A percentile compares a stretch with the other conserved stretches of the same genome.
phyloP scores from a whole-genome alignment of 2,329 filamentous ascomycete genomes.

The Talaromyces albobiverticillius region DNA sequence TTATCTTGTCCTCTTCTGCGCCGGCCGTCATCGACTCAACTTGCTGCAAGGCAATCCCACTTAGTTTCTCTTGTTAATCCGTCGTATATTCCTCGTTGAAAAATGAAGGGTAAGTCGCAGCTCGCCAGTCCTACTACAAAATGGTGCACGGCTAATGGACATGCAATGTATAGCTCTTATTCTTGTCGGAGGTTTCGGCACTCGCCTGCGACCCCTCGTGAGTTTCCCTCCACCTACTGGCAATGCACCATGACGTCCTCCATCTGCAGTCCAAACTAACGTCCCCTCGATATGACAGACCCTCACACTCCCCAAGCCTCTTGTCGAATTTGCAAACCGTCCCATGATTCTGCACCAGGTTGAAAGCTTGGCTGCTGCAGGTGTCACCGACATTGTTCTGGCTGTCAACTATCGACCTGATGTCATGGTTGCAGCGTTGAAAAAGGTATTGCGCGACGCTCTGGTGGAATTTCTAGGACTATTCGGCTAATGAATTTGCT shows the following conservation, averaged over 20 bases:
- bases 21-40: slow-evolving; percentile 3
- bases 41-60: too few relatives aligned
- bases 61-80: background rate
- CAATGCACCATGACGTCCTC: background rate
- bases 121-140: background rate
- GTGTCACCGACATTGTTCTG: slow-evolving; percentile 95
- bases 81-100: slow-evolving; percentile 14
- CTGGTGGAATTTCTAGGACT: background rate
- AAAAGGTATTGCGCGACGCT: slow-evolving; percentile 60
- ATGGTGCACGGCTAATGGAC: background rate
- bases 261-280: background rate
- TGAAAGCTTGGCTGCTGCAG: slow-evolving; percentile 86
- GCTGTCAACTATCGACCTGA: slow-evolving; percentile 98
- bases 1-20: slow-evolving; percentile 2
- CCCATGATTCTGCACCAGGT: slow-evolving; percentile 99
- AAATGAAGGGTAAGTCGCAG: slow-evolving; percentile 45
- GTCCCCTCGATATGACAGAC: slow-evolving; percentile 58
- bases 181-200: slow-evolving; percentile 98
- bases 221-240: slow-evolving; percentile 35
- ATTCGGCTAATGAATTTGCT: background rate
- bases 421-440: slow-evolving; percentile 91
- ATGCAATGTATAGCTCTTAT: slow-evolving; percentile 68
- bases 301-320: slow-evolving; percentile 91
- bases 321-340: slow-evolving; percentile 98
- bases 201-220: slow-evolving; percentile 93